Percentiles rank a stretch among this genome's conserved stretches.
phyloP scores from a whole-genome alignment of 345 rosid genomes.

The Eucalyptus sp. region DNA sequence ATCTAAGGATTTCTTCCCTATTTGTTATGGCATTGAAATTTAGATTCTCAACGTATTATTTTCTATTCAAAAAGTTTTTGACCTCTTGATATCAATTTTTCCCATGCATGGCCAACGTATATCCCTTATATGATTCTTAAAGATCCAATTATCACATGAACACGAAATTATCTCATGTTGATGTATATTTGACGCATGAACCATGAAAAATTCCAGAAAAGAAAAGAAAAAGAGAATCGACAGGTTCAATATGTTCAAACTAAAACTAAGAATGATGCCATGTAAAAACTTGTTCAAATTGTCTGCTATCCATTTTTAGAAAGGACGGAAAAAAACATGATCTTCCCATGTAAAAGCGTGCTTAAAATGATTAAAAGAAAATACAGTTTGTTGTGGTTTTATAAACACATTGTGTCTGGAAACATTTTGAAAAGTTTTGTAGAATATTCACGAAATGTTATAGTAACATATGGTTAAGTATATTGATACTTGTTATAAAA shows the following conservation, averaged over 20 bases:
- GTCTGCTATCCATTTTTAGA: no score
- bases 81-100: background rate
- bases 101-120: background rate
- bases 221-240: accelerated
- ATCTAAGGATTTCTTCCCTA: background rate
- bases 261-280: background rate
- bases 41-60: background rate
- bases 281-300: background rate
- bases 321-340: no score
- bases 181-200: background rate
- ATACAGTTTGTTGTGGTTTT: no score
- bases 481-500: no score
- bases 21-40: background rate
- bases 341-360: no score
- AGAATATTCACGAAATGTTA: no score
- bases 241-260: background rate
- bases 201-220: background rate
- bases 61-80: background rate
- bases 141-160: background rate
- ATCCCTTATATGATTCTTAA: background rate
- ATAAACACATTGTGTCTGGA: no score
- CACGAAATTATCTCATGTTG: background rate
- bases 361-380: no score
- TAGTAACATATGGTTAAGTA: no score
- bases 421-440: no score